phyloP scores from a whole-genome alignment of 257 asterid species.

The Agastache rugosa region DNA sequence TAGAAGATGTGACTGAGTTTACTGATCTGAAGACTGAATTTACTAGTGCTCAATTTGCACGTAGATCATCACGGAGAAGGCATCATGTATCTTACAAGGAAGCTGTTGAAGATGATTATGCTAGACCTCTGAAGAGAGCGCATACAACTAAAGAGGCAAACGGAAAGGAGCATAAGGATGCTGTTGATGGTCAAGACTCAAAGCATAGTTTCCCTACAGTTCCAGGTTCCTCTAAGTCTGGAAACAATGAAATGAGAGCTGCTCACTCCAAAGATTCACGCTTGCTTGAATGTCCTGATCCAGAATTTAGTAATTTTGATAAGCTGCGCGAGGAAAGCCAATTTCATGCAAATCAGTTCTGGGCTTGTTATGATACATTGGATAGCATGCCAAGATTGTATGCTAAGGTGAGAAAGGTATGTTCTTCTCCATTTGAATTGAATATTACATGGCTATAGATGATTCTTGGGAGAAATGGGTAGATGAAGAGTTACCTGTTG shows the following conservation, averaged over 20 bases:
- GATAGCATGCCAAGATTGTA: conserved; percentile 77
- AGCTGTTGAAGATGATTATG: conserved; percentile 51
- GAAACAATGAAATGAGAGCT: conserved; percentile 23
- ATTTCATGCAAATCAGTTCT: conserved; percentile 54
- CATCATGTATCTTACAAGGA: conserved; percentile 61
- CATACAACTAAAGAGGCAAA: conserved; percentile 21
- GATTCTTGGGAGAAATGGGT: conserved; percentile 44
- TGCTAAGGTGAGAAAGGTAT: conserved; percentile 51
- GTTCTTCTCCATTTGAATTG: conserved; percentile 51
- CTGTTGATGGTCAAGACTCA: conserved; percentile 18
- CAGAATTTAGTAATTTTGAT: conserved; percentile 68
- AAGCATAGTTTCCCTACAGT: conserved; percentile 28
- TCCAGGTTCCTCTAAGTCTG: conserved; percentile 4
- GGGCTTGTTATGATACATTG: conserved; percentile 66
- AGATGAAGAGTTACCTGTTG: conserved; percentile 47
- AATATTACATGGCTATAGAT: conserved; percentile 51
- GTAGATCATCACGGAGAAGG: conserved; percentile 62
- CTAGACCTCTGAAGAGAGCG: conserved; percentile 40
- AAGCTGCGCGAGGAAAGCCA: conserved; percentile 40
- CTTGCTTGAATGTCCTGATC: conserved; percentile 42
- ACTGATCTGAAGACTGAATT: conserved; percentile 34
- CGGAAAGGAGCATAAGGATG: conserved; percentile 33
- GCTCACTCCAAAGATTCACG: no score
- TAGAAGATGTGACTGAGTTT: conserved; percentile 38
- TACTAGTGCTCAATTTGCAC: conserved; percentile 3